Base-by-base conservation (phyloP, 768 basidiomycete species). In the Fistulinella prunicolor region DNA sequence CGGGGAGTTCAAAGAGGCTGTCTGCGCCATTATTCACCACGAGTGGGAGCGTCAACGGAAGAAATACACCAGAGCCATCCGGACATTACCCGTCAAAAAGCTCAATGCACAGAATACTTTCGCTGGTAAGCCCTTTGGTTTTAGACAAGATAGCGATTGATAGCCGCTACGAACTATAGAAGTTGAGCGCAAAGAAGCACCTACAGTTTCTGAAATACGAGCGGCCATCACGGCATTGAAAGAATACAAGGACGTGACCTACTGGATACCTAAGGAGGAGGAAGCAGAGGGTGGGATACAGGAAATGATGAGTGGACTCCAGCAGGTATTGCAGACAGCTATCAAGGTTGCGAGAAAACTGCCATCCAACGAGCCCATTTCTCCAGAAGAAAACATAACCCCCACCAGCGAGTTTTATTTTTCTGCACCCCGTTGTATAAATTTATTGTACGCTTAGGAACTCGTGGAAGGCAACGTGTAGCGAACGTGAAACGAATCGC, bases 241-340 rank as follows among this genome's bases (percentile, higher is more conserved):
- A 12, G 26, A 21, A 1, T 51, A 51, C 16, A 47, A 34, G 16
- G 40, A 51, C 1, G 28, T 44, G 1, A 51, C 37, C 2, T 51
- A 51, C 12, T 51, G 50, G 40, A 46, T 51, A 13, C 44, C 50
- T 0, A 51, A 38, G 19, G 40, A 51, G 26, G 44, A 51, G 13
- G 50, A 46, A 3, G 28, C 28, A 2, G 44, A 46, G 17, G 50
- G 50, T 6, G 44, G 50, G 9, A 20, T 49, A 19, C 35, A 22
- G 2, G 50, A 51, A n/a, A 51, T 51, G 50, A 51, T 46, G 38
- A 19, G 44, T 1, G 36, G 44, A 4, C 50, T 51, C 4, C 22
- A 51, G 16, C 1, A n/a, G 1, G 7, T 51, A 32, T 26, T 47
- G 40, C 35, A 42, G 3, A 38, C 22, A 1, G 45, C 36, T 3